Base-by-base conservation (phyloP, 768 basidiomycete species). In the Lactarius vividus region DNA sequence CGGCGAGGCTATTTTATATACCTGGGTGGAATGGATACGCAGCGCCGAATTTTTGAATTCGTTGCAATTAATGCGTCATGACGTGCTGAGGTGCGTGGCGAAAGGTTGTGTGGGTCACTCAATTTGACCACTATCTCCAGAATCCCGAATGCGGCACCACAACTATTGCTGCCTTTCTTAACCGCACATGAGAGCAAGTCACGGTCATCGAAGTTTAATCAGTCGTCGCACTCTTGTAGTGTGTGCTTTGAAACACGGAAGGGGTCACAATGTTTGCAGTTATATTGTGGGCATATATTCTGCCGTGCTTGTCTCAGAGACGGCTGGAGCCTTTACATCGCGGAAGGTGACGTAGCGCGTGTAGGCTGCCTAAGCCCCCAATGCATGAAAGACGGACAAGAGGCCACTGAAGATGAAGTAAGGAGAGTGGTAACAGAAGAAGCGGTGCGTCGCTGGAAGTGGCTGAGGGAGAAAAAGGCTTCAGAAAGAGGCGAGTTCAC, bases 241-340 rank as follows among this genome's bases (percentile, higher is more conserved):
- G 85, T 96, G 58, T 96, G 94, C 74, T 76, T 96, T 4, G 82
- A 83, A 40, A 82, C 84, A 16, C 77, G 85, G 64, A 94, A 92
- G 73, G 94, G 94, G 53, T 81, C 84, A 16, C 84, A 85, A 69
- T 94, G 93, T 73, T 71, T 94, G 18, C 81, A 84, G 67, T 79
- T 96, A 57, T 73, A 78, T 2, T 96, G 94, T 72, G 75, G 76
- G 1, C 94, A 96, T 74, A 83, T 94, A 15, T 96, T 94, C 74
- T 96, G 94, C 74, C 84, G 85, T n/a, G 75, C 82, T 9, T 96
- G 94, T 73, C 75, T 96, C 31, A 80, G 81, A 60, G 88, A 89
- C 59, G 95, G 91, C 73, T 97, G 94, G 94, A 81, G 82, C 53
- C 74, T 94, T 58, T 89, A 88, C 69, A 89, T 97, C 61, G 78